Evolutionary conservation across 768 basidiomycete species (phyloP), one percentile per base, ranked within the genome.

Genomic region (Symmetrospora coprosmae): DNA sequence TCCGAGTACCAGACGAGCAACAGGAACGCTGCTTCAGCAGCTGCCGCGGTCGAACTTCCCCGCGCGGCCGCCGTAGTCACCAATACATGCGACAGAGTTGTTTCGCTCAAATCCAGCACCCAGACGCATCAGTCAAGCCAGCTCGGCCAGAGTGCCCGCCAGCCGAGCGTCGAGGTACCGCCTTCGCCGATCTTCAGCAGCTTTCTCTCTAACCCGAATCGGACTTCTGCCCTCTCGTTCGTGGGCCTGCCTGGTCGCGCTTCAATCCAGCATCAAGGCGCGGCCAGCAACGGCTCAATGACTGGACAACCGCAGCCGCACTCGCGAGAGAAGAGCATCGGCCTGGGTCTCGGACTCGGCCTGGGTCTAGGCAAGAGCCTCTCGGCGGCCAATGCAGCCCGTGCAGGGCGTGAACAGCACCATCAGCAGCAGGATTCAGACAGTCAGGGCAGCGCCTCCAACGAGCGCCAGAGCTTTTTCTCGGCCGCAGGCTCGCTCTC

Each of bases 181-280:
- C 41, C 55, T 6, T 58, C 55, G 2, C 55, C 55, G 2, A 19
- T 58, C 17, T 58, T 58, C 37, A 45, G 41, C 4, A 45, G 41
- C 55, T 58, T 58, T 25, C 34, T 58, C 16, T 47, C 55, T 16
- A 43, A 58, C 37, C 14, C 4, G 4, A 38, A 31, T 11, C 55
- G 55, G 7, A n/a, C 55, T 16, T 58, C 55, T 19, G 37, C 55
- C 7, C 25, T 58, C n/a, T 43, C 55, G 8, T 58, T 58, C 43
- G 43, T 43, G 7, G 55, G 55, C 8, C 46, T 58, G 30, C 55
- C 40, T 13, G 43, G 43, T 13, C 55, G 55, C 33, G 21, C 30
- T 9, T 38, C 46, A 9, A n/a, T n/a, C n/a, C n/a, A n/a, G n/a
- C n/a, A n/a, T n/a, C n/a, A n/a, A n/a, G 41, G 41, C 2, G 30